Conservation (phyloP, 192 early-diverging fungal species). For the Mortierella claussenii region DNA sequence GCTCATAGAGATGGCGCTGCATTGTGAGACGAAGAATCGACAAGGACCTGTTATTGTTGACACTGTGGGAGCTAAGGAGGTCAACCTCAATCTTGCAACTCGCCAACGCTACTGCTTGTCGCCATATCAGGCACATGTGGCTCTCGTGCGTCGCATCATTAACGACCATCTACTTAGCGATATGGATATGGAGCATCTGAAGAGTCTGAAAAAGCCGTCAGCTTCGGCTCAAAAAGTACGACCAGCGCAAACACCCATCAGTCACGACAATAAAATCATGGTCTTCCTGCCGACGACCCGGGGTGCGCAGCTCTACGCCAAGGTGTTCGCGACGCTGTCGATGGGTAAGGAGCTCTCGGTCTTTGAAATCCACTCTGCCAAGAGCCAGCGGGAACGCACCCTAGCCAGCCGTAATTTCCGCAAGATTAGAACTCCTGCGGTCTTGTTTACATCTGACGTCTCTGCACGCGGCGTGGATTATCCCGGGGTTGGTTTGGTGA, state of each 20-base stretch:
- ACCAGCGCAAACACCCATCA: not conserved
- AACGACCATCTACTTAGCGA: slow-evolving; percentile 60
- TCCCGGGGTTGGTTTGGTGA: slow-evolving; percentile 88
- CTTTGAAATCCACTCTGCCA: slow-evolving; percentile 81
- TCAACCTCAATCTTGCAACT: slow-evolving; percentile 79
- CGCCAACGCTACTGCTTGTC: slow-evolving; percentile 80
- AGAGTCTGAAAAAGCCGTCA: slow-evolving; percentile 70
- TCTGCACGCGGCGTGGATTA: slow-evolving; percentile 98
- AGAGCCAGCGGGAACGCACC: slow-evolving; percentile 75
- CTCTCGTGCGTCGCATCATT: slow-evolving; percentile 73
- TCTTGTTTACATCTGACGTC: slow-evolving; percentile 94
- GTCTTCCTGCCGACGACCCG: slow-evolving; percentile 91
- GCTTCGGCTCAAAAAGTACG: not conserved
- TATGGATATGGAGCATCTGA: slow-evolving; percentile 54
- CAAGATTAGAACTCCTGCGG: slow-evolving; percentile 54
- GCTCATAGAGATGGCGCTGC: slow-evolving; percentile 72
- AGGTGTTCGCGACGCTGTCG: slow-evolving; percentile 65
- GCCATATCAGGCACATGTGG: slow-evolving; percentile 71
- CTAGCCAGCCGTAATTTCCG: slow-evolving; percentile 81
- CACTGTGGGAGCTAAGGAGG: slow-evolving; percentile 85
- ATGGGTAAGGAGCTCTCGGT: slow-evolving; percentile 63
- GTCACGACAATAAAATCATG: slow-evolving; percentile 75
- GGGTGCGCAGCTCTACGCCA: slow-evolving; percentile 69
- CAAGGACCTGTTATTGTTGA: slow-evolving; percentile 70
- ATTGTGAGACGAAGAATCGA: slow-evolving; percentile 63